Percentiles rank a stretch among this genome's conserved stretches.
Evolutionary conservation across 108 stramenopile species (phyloP).

Genomic region (Phaeodactylum tricornutum): DNA sequence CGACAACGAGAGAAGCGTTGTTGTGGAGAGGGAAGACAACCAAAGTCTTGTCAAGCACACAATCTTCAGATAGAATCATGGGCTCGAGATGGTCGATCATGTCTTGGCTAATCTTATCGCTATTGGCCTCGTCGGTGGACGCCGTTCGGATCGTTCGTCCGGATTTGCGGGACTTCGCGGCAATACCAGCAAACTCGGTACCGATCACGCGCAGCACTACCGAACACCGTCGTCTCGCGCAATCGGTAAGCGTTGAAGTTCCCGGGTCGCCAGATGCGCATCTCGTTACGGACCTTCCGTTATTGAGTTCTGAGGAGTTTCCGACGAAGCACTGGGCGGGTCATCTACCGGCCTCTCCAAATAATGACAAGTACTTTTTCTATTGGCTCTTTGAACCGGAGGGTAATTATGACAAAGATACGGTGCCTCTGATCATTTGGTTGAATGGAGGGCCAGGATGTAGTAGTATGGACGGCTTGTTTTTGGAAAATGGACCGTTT

Average conservation of each 20-base stretch:
- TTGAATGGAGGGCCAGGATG: slow-evolving; percentile 76
- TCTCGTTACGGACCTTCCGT: slow-evolving; percentile 33
- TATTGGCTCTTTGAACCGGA: slow-evolving; percentile 92
- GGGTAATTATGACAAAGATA: slow-evolving; percentile 10
- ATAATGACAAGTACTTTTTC: slow-evolving; percentile 78
- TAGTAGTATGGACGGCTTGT: slow-evolving; percentile 92
- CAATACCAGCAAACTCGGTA: too few relatives aligned
- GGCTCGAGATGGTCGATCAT: too few relatives aligned
- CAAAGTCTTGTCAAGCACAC: too few relatives aligned
- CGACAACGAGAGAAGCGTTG: too few relatives aligned
- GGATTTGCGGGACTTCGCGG: too few relatives aligned
- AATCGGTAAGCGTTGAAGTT: neutral
- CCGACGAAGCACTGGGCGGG: slow-evolving; percentile 64
- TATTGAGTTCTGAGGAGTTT: slow-evolving; percentile 4
- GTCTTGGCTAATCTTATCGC: too few relatives aligned
- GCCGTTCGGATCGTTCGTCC: too few relatives aligned
- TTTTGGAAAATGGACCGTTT: slow-evolving; percentile 94
- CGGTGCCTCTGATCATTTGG: slow-evolving; percentile 83
- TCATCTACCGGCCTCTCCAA: slow-evolving; percentile 42
- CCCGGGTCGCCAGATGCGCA: slow-evolving; percentile 16
- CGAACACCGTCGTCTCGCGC: too few relatives aligned
- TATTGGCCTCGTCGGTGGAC: too few relatives aligned
- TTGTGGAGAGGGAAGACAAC: too few relatives aligned
- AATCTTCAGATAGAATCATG: too few relatives aligned
- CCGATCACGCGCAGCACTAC: too few relatives aligned